Conservation (phyloP, 73 alveolate species). For the Blepharisma stoltei region DNA sequence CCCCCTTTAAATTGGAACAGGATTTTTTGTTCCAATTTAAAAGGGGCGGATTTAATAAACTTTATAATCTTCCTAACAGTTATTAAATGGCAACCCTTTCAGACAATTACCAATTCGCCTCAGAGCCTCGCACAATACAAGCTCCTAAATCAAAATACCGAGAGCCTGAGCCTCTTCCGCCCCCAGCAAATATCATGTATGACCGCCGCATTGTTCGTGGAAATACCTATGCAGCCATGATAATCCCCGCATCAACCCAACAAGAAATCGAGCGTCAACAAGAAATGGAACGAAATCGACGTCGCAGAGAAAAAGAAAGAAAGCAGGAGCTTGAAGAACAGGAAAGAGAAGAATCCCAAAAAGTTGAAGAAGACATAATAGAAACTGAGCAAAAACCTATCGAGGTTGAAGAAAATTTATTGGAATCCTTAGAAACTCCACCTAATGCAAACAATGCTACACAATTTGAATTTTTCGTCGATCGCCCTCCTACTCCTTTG, state of each 20-base stretch:
- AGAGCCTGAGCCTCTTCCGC: neutral
- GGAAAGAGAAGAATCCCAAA: slow-evolving; percentile 37
- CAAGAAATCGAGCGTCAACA: slow-evolving; percentile 57
- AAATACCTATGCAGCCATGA: slow-evolving; percentile 90
- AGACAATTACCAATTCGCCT: slow-evolving; percentile 23
- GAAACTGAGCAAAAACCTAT: slow-evolving; percentile 63
- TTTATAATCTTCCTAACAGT: no score
- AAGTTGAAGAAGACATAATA: slow-evolving; percentile 63
- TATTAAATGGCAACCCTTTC: slow-evolving; percentile 27
- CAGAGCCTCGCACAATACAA: slow-evolving; percentile 25
- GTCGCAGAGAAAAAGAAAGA: neutral
- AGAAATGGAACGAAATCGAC: slow-evolving; percentile 36
- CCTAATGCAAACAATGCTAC: slow-evolving; percentile 75
- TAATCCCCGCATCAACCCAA: slow-evolving; percentile 71
- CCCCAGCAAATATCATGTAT: slow-evolving; percentile 68
- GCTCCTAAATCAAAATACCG: slow-evolving; percentile 24
- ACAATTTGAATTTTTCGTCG: slow-evolving; percentile 82
- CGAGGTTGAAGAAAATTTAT: slow-evolving; percentile 40
- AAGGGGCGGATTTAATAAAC: no score
- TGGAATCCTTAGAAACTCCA: slow-evolving; percentile 64
- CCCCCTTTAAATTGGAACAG: no score
- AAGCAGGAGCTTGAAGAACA: slow-evolving; percentile 31
- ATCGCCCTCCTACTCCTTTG: slow-evolving; percentile 80
- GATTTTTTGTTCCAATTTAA: no score
- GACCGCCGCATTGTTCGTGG: slow-evolving; percentile 94